Base-by-base conservation (phyloP, 2,329 filamentous ascomycete genomes). In the Aspergillus tubingensis region DNA sequence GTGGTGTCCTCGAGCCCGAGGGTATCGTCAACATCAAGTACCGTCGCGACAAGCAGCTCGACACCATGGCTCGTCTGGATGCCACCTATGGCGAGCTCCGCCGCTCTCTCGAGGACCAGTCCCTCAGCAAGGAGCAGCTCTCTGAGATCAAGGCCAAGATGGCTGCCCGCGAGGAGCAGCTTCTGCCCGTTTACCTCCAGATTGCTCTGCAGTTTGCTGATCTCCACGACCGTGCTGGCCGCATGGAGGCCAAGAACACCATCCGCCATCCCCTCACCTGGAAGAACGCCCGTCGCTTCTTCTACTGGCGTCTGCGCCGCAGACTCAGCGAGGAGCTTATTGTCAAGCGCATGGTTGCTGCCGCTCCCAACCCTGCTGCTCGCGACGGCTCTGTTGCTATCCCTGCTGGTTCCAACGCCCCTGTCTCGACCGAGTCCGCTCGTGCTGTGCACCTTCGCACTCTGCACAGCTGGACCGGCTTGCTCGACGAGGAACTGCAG, bases 1-100 rank as follows among this genome's bases (percentile, higher is more conserved):
- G 94, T 81, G 95, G 95, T 89, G 93, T 99, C 51, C 86, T 99
- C 65, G 95, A 99, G 79, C 95, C 95, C 7, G 95, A 99, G 77
- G 95, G 95, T 82, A 98, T 98, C 74, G 89, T 99, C 59, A 92
- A 92, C 77, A 98, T 99, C 87, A 99, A 98, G 82, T 99, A 93
- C 85, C 91, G 92, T 76, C 94, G 91, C 78, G 94, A 99, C 72
- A 96, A 94, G 83, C 95, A 98, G 81, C 88, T 99, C 21, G 90
- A 96, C 76, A 97, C 94, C 60, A 99, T 99, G 95, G 89, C 92
- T 44, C 93, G 95, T 68, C 86, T 97, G 67, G 95, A 99, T 74
- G 83, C 90, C 1, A 85, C 85, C 48, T 99, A 99, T 71, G 90
- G 87, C 65, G 84, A 87, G 50, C 89, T 99, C 61, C 93, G 91